phyloP scores from a whole-genome alignment of 139 green algal species.

The Micractinium sp. region DNA sequence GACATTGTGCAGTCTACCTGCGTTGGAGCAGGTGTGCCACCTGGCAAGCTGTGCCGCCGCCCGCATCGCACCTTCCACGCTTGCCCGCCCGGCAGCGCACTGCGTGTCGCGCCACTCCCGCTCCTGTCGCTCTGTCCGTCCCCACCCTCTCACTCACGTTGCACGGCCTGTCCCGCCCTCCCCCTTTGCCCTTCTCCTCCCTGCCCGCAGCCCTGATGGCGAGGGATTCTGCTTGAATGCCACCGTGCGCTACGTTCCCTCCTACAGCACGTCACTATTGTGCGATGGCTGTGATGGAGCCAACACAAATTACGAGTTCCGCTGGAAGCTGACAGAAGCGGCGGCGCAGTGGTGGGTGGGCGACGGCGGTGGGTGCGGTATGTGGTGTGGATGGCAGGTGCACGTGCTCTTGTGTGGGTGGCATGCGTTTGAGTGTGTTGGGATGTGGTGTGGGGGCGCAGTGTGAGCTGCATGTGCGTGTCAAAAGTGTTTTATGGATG shows the following conservation, averaged over 20 bases:
- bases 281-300: slow-evolving; percentile 43
- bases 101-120: background rate
- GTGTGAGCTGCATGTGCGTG: background rate
- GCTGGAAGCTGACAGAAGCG: slow-evolving; percentile 41
- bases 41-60: too few species aligned
- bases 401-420: background rate
- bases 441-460: background rate
- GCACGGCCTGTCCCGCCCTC: background rate
- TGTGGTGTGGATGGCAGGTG: background rate
- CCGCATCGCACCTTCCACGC: background rate
- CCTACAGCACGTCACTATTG: slow-evolving; percentile 56
- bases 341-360: slow-evolving; percentile 40
- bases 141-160: background rate
- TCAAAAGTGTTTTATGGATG: background rate
- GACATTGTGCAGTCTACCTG: background rate
- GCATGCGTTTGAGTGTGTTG: too few species aligned
- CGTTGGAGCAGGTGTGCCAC: too few species aligned
- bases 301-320: background rate
- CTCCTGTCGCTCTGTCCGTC: too few species aligned
- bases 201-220: slow-evolving; percentile 12
- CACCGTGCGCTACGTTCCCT: slow-evolving; percentile 61
- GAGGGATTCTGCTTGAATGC: slow-evolving; percentile 59
- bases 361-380: background rate
- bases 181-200: background rate
- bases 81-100: background rate